phyloP scores from a whole-genome alignment of 495 filamentous ascomycete genomes.

The Penicillium fimorum region DNA sequence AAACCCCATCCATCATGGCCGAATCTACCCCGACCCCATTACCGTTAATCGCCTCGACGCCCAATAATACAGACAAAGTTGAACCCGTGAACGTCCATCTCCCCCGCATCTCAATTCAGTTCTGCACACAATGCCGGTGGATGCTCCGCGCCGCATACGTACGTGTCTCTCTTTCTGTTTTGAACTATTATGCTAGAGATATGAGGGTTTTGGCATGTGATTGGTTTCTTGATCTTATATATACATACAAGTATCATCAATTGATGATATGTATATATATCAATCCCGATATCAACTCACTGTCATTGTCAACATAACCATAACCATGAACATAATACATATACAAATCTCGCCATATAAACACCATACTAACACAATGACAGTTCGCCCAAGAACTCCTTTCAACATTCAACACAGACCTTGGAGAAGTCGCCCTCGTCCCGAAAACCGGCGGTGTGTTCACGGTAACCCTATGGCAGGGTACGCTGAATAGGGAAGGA shows the following conservation, averaged over 20 bases:
- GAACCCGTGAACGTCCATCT: slow-evolving; percentile 35
- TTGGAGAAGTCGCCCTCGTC: slow-evolving; percentile 89
- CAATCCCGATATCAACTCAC: neutral
- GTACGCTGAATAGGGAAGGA: neutral
- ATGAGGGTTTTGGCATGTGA: neutral
- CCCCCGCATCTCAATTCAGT: slow-evolving; percentile 71
- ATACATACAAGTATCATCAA: too few species aligned
- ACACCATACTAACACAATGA: slow-evolving; percentile 4
- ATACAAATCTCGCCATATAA: neutral
- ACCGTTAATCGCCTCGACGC: slow-evolving; percentile 1
- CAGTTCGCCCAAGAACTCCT: slow-evolving; percentile 96
- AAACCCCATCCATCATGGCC: neutral
- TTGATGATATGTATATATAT: neutral
- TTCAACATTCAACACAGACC: slow-evolving; percentile 82
- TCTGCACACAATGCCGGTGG: slow-evolving; percentile 89
- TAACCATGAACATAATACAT: neutral
- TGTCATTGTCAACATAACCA: slow-evolving; percentile 1
- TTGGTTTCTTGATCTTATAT: neutral
- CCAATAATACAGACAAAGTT: slow-evolving; percentile 9
- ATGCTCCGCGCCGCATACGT: slow-evolving; percentile 83
- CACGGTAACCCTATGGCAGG: slow-evolving; percentile 60
- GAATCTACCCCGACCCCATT: slow-evolving; percentile 2
- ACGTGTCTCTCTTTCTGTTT: slow-evolving; percentile 31
- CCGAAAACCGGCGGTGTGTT: slow-evolving; percentile 86
- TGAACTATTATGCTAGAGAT: slow-evolving; percentile 8